Conservation (phyloP, 2,329 filamentous ascomycete genomes). For the Fusarium marasasianum region DNA sequence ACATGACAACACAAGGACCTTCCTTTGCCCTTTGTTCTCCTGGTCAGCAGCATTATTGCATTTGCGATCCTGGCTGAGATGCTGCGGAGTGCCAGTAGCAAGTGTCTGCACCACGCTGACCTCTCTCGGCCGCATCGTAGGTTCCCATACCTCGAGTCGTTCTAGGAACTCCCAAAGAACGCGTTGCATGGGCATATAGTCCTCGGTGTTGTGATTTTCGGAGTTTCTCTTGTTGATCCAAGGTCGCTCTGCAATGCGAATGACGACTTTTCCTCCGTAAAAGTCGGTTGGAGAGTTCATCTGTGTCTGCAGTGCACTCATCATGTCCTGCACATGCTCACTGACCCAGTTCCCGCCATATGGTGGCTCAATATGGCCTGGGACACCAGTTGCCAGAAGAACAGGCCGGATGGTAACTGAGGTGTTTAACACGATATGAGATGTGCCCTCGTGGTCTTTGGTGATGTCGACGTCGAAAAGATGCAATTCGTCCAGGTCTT, state of each 20-base stretch:
- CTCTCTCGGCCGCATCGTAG: not conserved
- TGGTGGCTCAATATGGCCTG: not conserved
- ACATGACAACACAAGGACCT: not conserved
- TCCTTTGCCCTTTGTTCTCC: not conserved
- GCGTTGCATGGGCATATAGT: not conserved
- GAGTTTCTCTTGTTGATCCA: not conserved
- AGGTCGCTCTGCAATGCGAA: not conserved
- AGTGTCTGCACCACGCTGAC: not conserved
- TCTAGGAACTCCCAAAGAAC: not conserved
- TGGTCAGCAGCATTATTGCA: rapidly evolving
- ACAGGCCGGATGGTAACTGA: not conserved
- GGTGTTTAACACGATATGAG: not conserved
- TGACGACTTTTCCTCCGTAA: not conserved
- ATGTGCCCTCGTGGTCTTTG: not conserved
- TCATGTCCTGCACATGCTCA: not conserved
- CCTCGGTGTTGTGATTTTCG: not conserved
- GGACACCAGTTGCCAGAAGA: not conserved
- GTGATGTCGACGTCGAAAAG: not conserved
- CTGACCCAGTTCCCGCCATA: not conserved
- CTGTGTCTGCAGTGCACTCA: not conserved
- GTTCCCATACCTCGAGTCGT: not conserved
- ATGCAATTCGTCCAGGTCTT: not conserved
- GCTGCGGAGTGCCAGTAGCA: not conserved
- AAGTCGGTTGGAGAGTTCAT: not conserved
- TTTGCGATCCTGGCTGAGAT: not conserved